A percentile compares a stretch with the other conserved stretches of the same genome.
Conservation (phyloP, 1,139 yeast genomes). For the Taiozyma onychis region DNA sequence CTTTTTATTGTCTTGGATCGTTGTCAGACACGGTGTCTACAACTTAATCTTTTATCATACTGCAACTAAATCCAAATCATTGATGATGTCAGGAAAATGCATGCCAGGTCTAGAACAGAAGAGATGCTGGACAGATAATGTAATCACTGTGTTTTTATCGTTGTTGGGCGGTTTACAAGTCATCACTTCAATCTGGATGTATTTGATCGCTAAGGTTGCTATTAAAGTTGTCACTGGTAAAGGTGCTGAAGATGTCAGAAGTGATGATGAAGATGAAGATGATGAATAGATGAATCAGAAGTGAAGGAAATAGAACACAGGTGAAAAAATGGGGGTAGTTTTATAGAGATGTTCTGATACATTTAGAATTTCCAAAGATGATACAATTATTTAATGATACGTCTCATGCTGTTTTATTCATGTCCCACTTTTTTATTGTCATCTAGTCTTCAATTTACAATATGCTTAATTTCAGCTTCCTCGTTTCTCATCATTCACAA, state of each 20-base stretch:
- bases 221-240: conserved; percentile 63
- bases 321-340: background rate
- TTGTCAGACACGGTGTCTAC: conserved; percentile 69
- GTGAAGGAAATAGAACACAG: background rate
- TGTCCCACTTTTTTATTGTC: background rate
- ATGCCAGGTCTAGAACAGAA: conserved; percentile 19
- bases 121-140: conserved; percentile 54
- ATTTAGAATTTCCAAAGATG: background rate
- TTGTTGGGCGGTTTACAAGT: conserved; percentile 64
- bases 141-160: conserved; percentile 46
- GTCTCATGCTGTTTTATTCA: background rate
- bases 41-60: conserved; percentile 59
- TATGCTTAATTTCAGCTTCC: background rate
- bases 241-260: conserved; percentile 77
- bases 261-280: conserved; percentile 61
- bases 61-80: conserved; percentile 24
- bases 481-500: no score
- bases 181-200: conserved; percentile 69
- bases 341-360: background rate
- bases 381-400: background rate
- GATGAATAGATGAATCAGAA: background rate
- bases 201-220: conserved; percentile 65
- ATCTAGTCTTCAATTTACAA: background rate
- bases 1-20: conserved; percentile 66
- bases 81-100: conserved; percentile 22